Evolutionary conservation across 2,329 filamentous ascomycete species (phyloP), one percentile per base, ranked within the genome.

Genomic region (Claviceps purpurea): DNA sequence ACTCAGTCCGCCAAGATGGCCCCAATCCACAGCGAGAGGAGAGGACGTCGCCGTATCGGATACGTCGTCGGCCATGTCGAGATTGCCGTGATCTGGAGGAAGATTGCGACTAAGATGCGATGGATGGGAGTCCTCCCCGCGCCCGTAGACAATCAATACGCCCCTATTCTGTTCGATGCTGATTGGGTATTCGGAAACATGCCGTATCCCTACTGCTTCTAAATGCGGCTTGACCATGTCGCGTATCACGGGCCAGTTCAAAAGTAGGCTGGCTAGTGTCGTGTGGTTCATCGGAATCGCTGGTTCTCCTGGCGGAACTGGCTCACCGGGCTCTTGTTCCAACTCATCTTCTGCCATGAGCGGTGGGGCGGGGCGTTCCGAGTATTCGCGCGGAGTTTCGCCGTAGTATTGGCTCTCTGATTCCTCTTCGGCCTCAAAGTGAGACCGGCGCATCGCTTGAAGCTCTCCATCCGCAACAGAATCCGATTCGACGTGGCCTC

Each of bases 261-360:
- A 71, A 18, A 97, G 72, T 56, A 89, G 79, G 49, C 93, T 87
- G 1, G 89, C 89, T n/a, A 89, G 81, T 0, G 90, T 96, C 0
- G 88, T 94, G 62, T 97, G 91, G 58, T 95, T 87, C 30, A 83
- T 79, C 1, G 89, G 87, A 52, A 95, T 87, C 1, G 85, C 79
- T 14, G 86, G 78, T 57, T 82, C 76, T 47, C 80, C 81, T 1
- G 76, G 76, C 13, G 68, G 70, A 6, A 78, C 75, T 11, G 73
- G 68, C 7, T 74, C 73, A 7, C 75, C 74, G 20, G 76, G 74
- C 45, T 76, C 73, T 1, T 69, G 68, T 52, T 79, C 75, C 49
- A 72, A 65, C 50, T 76, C 72, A 37, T 79, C 73, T 41, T 75
- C 76, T 3, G 59, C 60, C 60, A 66, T 64, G 56, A 64, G 58